Percentiles rank a stretch among this genome's conserved stretches.
Conservation (phyloP, 2,329 filamentous ascomycete genomes). For the Claviceps pazoutovae region DNA sequence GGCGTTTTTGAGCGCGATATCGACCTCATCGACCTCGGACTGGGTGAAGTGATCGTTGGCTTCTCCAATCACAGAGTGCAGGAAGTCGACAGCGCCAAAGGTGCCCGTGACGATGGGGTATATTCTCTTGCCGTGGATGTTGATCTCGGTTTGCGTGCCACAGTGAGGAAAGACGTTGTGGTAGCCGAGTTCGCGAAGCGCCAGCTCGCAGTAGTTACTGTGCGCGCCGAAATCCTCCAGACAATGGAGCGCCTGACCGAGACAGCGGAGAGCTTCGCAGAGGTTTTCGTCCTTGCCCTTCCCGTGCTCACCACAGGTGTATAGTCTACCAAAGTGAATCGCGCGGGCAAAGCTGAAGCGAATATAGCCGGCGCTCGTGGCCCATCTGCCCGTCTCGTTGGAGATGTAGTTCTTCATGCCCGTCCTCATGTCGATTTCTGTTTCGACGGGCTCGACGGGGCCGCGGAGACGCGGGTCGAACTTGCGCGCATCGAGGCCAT, state of each 20-base stretch:
- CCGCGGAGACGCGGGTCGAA: conserved; percentile 71
- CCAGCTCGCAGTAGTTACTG: conserved; percentile 72
- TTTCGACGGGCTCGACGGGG: conserved; percentile 57
- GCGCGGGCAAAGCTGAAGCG: conserved; percentile 59
- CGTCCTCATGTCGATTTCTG: conserved; percentile 58
- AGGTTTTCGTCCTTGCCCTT: conserved; percentile 59
- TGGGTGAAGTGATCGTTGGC: conserved; percentile 76
- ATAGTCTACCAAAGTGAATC: conserved; percentile 65
- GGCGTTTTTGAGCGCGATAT: conserved; percentile 58
- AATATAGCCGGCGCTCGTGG: conserved; percentile 77
- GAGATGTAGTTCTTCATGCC: conserved; percentile 99
- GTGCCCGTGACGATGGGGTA: conserved; percentile 60
- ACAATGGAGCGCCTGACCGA: conserved; percentile 64
- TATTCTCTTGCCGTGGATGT: conserved; percentile 46
- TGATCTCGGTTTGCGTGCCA: conserved; percentile 51
- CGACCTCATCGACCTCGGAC: conserved; percentile 70
- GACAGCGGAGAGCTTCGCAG: conserved; percentile 64
- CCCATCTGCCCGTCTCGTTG: conserved; percentile 77
- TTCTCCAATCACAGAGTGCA: conserved; percentile 66
- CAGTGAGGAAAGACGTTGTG: conserved; percentile 71
- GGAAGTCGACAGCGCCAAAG: conserved; percentile 72
- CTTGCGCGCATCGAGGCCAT: conserved; percentile 70
- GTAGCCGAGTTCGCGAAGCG: conserved; percentile 61
- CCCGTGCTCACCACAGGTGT: conserved; percentile 49
- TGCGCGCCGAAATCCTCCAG: conserved; percentile 71